phyloP scores from a whole-genome alignment of 805 yeast genomes.

The Suhomyces xylopsoci region DNA sequence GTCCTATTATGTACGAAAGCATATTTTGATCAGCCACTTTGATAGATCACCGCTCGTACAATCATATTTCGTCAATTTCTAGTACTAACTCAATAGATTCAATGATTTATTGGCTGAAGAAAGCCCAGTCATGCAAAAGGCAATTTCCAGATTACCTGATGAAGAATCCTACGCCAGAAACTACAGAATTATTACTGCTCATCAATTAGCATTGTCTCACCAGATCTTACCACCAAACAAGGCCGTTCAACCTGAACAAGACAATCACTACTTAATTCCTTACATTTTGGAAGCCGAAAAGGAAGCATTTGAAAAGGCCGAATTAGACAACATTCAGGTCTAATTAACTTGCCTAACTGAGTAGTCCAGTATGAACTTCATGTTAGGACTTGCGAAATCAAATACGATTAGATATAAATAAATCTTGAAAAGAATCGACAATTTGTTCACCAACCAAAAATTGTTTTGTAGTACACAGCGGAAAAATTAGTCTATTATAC shows the following conservation, averaged over 20 bases:
- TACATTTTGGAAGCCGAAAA: slow-evolving; percentile 92
- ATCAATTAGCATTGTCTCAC: slow-evolving; percentile 80
- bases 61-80: not conserved
- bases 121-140: slow-evolving; percentile 80
- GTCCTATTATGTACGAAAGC: not conserved
- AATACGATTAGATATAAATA: not conserved
- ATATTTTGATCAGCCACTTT: no score
- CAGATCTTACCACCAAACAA: slow-evolving; percentile 80
- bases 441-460: not conserved
- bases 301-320: slow-evolving; percentile 82
- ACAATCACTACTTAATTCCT: slow-evolving; percentile 78
- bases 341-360: slow-evolving; percentile 3
- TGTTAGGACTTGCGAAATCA: not conserved
- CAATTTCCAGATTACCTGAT: slow-evolving; percentile 81
- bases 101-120: slow-evolving; percentile 90
- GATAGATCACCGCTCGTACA: not conserved
- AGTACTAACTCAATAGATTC: slow-evolving; percentile 41
- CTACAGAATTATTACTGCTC: slow-evolving; percentile 89
- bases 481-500: not conserved
- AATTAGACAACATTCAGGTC: slow-evolving; percentile 71
- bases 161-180: slow-evolving; percentile 86
- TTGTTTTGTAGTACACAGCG: not conserved
- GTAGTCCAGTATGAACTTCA: not conserved
- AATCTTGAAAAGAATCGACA: not conserved
- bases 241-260: slow-evolving; percentile 77